Percentiles rank a stretch among this genome's conserved stretches.
Conservation (phyloP, 805 yeast genomes). For the Clavispora santaluciae region DNA sequence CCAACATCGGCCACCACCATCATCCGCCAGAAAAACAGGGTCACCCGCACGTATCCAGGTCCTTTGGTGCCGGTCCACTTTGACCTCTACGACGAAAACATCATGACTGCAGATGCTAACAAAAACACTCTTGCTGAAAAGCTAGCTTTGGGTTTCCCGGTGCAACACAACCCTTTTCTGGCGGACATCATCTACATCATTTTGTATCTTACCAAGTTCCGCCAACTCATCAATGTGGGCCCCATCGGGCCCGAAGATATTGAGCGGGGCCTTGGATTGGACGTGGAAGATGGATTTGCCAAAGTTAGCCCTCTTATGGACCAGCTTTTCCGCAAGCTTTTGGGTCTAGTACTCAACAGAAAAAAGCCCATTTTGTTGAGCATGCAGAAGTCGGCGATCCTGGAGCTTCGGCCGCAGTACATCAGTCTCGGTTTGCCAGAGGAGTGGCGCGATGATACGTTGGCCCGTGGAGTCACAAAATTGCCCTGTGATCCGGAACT, state of each 20-base stretch:
- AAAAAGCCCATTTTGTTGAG: conserved; percentile 24
- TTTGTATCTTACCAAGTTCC: conserved; percentile 29
- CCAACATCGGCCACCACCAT: conserved; percentile 26
- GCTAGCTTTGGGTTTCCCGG: conserved; percentile 34
- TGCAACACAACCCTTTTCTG: conserved; percentile 18
- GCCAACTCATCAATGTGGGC: conserved; percentile 18
- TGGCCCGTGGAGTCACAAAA: conserved; percentile 3
- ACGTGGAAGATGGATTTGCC: conserved; percentile 1
- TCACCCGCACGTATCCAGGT: conserved; percentile 34
- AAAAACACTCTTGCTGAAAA: conserved; percentile 18
- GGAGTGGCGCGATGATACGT: conserved; percentile 32
- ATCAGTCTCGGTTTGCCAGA: conserved; percentile 29
- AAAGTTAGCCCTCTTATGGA: conserved; percentile 30
- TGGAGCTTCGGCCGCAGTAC: conserved; percentile 28
- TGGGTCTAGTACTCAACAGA: conserved; percentile 34
- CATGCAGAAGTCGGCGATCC: conserved; percentile 25
- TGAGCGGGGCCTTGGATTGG: conserved; percentile 31
- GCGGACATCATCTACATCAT: conserved; percentile 29
- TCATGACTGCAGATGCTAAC: conserved; percentile 16
- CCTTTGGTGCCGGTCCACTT: conserved; percentile 33
- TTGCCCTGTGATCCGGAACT: conserved; percentile 5
- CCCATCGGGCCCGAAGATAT: conserved; percentile 35
- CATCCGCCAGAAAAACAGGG: conserved; percentile 22
- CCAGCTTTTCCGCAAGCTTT: conserved; percentile 25
- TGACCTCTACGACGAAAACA: conserved; percentile 35